Conservation (phyloP, 2,329 filamentous ascomycete genomes). For the Parascedosporium putredinis region DNA sequence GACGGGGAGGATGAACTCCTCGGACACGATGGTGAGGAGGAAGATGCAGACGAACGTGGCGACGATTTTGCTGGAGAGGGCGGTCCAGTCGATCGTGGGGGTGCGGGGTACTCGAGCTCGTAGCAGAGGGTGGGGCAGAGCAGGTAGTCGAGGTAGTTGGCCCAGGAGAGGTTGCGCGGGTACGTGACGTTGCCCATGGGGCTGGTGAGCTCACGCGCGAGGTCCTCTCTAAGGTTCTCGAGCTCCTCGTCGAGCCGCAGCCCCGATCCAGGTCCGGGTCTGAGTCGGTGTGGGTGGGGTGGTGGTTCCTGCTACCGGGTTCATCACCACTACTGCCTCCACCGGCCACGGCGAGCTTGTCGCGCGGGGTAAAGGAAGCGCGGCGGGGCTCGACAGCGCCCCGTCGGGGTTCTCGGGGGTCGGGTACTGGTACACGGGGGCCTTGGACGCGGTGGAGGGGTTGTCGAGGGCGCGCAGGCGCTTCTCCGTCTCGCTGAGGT, state of each 20-base stretch:
- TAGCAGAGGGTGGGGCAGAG: conserved; percentile 95
- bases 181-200: conserved; percentile 85
- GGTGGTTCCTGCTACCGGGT: conserved; percentile 32
- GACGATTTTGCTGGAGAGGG: conserved; percentile 73
- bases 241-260: conserved; percentile 37
- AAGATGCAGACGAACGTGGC: conserved; percentile 97
- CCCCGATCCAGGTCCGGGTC: conserved; percentile 15
- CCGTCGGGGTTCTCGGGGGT: conserved; percentile 7
- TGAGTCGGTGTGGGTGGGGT: conserved; percentile 31
- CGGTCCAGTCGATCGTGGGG: conserved; percentile 61
- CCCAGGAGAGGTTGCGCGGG: conserved; percentile 72
- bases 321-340: not conserved
- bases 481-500: conserved; percentile 77
- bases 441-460: conserved; percentile 53
- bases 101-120: conserved; percentile 92
- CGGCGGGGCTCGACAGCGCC: not conserved
- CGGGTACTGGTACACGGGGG: conserved; percentile 67
- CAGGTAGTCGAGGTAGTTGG: conserved; percentile 78
- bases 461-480: conserved; percentile 70
- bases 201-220: conserved; percentile 84
- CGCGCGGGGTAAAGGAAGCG: not conserved
- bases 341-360: not conserved
- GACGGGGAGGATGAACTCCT: conserved; percentile 92
- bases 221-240: conserved; percentile 65
- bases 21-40: conserved; percentile 77